A percentile compares a stretch with the other conserved stretches of the same genome.
Evolutionary conservation across 2,329 filamentous ascomycete genomes (phyloP).

Genomic region (Xylariaceae sp.): DNA sequence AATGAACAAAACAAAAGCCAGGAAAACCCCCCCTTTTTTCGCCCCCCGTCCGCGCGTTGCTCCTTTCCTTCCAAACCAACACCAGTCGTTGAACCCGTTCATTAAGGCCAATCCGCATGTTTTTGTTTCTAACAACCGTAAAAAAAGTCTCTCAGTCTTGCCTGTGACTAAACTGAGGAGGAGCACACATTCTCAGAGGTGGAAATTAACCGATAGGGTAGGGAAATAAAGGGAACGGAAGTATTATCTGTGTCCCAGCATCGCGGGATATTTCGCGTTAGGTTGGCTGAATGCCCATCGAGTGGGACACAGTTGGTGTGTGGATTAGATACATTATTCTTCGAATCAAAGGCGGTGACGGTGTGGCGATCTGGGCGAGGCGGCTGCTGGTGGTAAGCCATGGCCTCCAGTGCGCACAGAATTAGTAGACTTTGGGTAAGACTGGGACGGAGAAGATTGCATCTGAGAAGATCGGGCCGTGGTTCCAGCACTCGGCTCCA

Average conservation of each 20-base stretch:
- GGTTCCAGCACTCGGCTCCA: constrained; percentile 25
- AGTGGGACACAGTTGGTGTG: constrained; percentile 10
- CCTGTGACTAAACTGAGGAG: neutral
- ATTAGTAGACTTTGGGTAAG: constrained; percentile 11
- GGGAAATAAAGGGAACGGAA: neutral
- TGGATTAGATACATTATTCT: constrained; percentile 12
- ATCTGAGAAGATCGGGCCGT: constrained; percentile 7
- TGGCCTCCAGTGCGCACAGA: constrained; percentile 23
- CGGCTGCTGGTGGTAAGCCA: constrained; percentile 26
- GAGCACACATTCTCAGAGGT: neutral
- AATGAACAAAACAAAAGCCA: neutral
- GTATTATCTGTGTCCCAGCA: constrained; percentile 10
- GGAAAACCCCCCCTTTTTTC: neutral
- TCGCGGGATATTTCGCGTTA: constrained; percentile 20
- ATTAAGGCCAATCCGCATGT: neutral
- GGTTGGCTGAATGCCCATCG: constrained; percentile 3
- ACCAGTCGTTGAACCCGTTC: no score
- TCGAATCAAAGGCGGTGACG: constrained; percentile 1
- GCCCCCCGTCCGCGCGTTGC: neutral
- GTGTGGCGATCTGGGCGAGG: constrained; percentile 10
- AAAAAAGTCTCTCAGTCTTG: no score
- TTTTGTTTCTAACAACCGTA: neutral
- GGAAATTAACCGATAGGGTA: neutral
- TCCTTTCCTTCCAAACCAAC: neutral
- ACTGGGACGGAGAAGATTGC: constrained; percentile 16